phyloP scores from a whole-genome alignment of 495 filamentous ascomycete species.

The Daldinia loculata region DNA sequence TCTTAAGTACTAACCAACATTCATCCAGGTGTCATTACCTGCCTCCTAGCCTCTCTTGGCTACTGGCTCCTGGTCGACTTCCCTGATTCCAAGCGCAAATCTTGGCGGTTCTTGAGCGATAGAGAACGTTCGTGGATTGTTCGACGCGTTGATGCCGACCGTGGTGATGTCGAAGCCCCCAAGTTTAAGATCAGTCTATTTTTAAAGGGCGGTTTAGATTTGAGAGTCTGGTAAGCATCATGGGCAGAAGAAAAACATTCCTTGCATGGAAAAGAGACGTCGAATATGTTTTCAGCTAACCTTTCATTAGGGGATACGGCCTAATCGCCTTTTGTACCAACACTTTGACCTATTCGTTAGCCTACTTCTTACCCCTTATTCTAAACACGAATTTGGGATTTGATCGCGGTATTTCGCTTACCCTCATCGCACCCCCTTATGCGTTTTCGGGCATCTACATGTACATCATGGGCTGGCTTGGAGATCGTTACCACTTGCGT shows the following conservation, averaged over 20 bases:
- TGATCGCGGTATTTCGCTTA: constrained; percentile 62
- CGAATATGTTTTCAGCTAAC: constrained; percentile 16
- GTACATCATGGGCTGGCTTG: constrained; percentile 59
- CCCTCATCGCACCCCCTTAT: constrained; percentile 68
- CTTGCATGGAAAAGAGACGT: neutral
- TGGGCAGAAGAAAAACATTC: neutral
- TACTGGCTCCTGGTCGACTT: constrained; percentile 68
- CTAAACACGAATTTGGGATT: constrained; percentile 65
- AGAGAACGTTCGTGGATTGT: constrained; percentile 62
- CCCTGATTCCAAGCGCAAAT: constrained; percentile 61
- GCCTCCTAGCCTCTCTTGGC: constrained; percentile 52
- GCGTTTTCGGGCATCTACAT: constrained; percentile 65
- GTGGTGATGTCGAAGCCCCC: constrained; percentile 60
- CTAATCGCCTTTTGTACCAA: constrained; percentile 64
- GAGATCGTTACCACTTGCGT: constrained; percentile 63
- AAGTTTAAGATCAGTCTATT: constrained; percentile 61
- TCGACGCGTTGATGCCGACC: constrained; percentile 63
- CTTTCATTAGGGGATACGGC: constrained; percentile 52
- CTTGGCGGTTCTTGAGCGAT: constrained; percentile 62
- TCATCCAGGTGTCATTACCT: constrained; percentile 49
- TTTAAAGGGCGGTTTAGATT: constrained; percentile 56
- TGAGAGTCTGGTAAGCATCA: constrained; percentile 62
- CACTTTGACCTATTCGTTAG: constrained; percentile 66
- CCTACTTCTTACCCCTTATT: constrained; percentile 73
- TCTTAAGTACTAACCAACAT: neutral